Evolutionary conservation across 2,329 filamentous ascomycete species (phyloP), one percentile per base, ranked within the genome.

Genomic region (Sclerotinia spermophila): DNA sequence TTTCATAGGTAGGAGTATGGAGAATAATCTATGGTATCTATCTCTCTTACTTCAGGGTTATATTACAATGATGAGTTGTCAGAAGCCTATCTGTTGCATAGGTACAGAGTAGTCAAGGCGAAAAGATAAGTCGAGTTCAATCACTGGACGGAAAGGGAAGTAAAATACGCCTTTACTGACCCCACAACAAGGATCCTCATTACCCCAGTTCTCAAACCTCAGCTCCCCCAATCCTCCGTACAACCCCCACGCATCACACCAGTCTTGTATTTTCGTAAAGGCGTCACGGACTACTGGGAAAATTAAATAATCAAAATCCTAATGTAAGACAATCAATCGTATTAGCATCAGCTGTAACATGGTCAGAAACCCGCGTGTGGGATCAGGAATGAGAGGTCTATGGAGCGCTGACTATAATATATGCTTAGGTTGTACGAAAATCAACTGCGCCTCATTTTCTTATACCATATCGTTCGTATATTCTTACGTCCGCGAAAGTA

Each of bases 141-240:
- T 67, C 51, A 67, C 51, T 67, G 38, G 64, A 58, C 15, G 21
- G 35, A 21, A 67, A 33, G 27, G n/a, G 40, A 33, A 44, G n/a
- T 27, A 44, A 64, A 64, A 30, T 30, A 64, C 13, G 35, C 64
- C 11, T 58, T 53, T 48, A 24, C 45, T 8, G 33, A 65, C 62
- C 62, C 62, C 62, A 65, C 45, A 53, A 53, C 45, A 40, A 51
- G 45, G 62, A 27, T 53, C 62, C n/a, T 65, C 45, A 53, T 53
- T 65, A 65, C 62, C 61, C 61, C 61, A 53, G 61, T 40, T 65
- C 61, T 51, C 61, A 51, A 51, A 51, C 30, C 44, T 65, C 61
- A 51, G 61, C 61, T 65, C 61, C 3, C 19, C 61, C 3, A 17
- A 35, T 51, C 44, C 33, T 53, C 44, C 45, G 33, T 53, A 38